These are phyloP conservation scores for Chalciporus sp. DNA, from an alignment of 1,284 basidiomycete species.

Conservation along the genomic window DNA sequence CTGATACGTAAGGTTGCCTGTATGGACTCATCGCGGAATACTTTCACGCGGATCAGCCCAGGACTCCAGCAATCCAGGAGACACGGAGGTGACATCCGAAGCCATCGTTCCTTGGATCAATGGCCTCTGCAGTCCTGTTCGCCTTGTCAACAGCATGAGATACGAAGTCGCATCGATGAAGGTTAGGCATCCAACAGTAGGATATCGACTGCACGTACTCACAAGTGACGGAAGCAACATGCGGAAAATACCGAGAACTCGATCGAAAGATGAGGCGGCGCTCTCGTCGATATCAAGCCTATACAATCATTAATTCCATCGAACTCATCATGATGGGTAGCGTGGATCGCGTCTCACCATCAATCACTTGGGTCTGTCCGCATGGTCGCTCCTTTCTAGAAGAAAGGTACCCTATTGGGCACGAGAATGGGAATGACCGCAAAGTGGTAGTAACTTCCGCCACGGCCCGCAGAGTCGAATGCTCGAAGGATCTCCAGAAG, in stretches of 20 bases:
- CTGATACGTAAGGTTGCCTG: constrained; percentile 38
- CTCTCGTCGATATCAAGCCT: constrained; percentile 37
- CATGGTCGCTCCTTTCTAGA: constrained; percentile 41
- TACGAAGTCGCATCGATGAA: constrained; percentile 20
- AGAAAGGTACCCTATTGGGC: constrained; percentile 39
- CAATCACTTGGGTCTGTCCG: constrained; percentile 42
- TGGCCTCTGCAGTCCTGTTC: constrained; percentile 8
- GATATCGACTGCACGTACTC: constrained; percentile 24
- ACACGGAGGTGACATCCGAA: constrained; percentile 26
- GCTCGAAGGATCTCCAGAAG: constrained; percentile 49
- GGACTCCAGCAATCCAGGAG: constrained; percentile 27
- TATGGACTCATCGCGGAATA: constrained; percentile 29
- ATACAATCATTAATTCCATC: constrained; percentile 20
- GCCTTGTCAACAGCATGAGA: constrained; percentile 18
- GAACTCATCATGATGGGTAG: constrained; percentile 9
- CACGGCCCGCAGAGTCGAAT: constrained; percentile 46
- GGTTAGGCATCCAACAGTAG: neutral
- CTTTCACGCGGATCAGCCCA: constrained; percentile 31
- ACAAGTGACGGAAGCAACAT: constrained; percentile 35
- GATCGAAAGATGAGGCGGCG: constrained; percentile 44
- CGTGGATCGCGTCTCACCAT: constrained; percentile 38
- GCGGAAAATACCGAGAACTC: constrained; percentile 47
- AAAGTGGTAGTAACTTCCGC: constrained; percentile 1
- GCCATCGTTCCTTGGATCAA: constrained; percentile 14
- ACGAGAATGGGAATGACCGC: constrained; percentile 15